These are phyloP conservation scores for Zymoseptoria ardabiliae DNA, from an alignment of 2,329 filamentous ascomycete genomes.

Conservation along the genomic window DNA sequence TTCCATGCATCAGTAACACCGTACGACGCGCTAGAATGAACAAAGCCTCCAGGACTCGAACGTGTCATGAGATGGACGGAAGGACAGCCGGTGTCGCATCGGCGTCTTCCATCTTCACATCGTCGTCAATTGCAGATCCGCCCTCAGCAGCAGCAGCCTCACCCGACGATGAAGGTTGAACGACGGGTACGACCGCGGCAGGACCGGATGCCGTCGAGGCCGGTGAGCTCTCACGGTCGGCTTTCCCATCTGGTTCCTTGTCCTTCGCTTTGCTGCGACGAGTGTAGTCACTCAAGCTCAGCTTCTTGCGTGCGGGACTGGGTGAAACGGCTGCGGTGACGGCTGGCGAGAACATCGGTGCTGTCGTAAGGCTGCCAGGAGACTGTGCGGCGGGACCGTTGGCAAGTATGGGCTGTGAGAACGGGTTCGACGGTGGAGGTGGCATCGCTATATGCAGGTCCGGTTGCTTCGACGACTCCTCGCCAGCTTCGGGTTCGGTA, in stretches of 20 bases:
- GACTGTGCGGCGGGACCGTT: constrained; percentile 19
- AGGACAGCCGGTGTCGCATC: not conserved
- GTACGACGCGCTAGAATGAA: constrained; percentile 14
- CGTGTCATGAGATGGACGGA: not conserved
- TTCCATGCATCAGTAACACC: constrained; percentile 6
- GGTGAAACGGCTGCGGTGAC: constrained; percentile 37
- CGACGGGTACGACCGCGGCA: constrained; percentile 11
- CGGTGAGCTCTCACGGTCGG: constrained; percentile 27
- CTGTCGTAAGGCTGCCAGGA: constrained; percentile 4
- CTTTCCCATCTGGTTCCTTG: constrained; percentile 19
- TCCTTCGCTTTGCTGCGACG: constrained; percentile 34
- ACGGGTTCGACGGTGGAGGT: constrained; percentile 22
- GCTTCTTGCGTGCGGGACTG: constrained; percentile 41
- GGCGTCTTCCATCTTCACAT: constrained; percentile 25
- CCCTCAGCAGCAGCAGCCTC: constrained; percentile 19
- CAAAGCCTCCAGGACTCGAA: constrained; percentile 2
- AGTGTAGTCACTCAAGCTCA: constrained; percentile 46
- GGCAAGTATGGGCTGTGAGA: constrained; percentile 1
- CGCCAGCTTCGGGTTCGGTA: constrained; percentile 4
- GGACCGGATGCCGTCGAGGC: constrained; percentile 23
- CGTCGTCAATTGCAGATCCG: constrained; percentile 21
- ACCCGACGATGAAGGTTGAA: constrained; percentile 21
- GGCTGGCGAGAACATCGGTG: constrained; percentile 28
- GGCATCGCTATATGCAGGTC: constrained; percentile 30
- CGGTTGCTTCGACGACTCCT: constrained; percentile 12